Evolutionary conservation across 2,329 filamentous ascomycete species (phyloP).

Genomic region (Tolypocladium guangdongense): DNA sequence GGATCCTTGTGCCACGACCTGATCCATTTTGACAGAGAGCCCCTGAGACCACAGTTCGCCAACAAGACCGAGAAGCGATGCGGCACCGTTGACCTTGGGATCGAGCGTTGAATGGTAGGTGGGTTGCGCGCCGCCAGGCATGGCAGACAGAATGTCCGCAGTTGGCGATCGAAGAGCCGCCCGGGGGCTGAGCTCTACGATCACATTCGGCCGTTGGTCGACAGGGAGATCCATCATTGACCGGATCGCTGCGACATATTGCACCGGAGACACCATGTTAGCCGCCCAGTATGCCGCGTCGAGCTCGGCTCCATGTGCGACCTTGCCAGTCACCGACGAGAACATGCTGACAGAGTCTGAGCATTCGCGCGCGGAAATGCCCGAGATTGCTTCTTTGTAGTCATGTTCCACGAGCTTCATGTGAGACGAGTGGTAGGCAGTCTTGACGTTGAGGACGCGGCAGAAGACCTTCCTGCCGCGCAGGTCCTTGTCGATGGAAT

Average conservation of each 20-base stretch:
- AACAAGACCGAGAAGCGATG: slow-evolving; percentile 18
- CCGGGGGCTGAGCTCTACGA: slow-evolving; percentile 31
- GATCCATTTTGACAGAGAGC: slow-evolving; percentile 18
- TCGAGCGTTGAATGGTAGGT: slow-evolving; percentile 18
- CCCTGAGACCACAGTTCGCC: slow-evolving; percentile 28
- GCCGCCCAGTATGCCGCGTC: slow-evolving; percentile 31
- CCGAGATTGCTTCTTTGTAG: slow-evolving; percentile 20
- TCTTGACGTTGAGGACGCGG: slow-evolving; percentile 23
- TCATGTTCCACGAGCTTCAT: slow-evolving; percentile 27
- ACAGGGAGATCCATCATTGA: slow-evolving; percentile 18
- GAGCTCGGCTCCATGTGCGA: slow-evolving; percentile 14
- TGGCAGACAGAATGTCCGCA: slow-evolving; percentile 19
- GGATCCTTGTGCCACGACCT: slow-evolving; percentile 12
- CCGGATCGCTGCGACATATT: slow-evolving; percentile 29
- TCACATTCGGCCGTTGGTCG: slow-evolving; percentile 19
- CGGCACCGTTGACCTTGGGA: slow-evolving; percentile 10
- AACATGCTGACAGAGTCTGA: slow-evolving; percentile 21
- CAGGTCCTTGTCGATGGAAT: slow-evolving; percentile 20
- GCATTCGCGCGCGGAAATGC: slow-evolving; percentile 9
- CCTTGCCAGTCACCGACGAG: slow-evolving; percentile 27
- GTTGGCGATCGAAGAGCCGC: slow-evolving; percentile 25
- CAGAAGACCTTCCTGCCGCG: slow-evolving; percentile 19
- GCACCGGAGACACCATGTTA: slow-evolving; percentile 34
- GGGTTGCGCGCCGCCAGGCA: slow-evolving; percentile 2
- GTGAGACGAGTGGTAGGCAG: slow-evolving; percentile 34